A percentile compares a stretch with the other conserved stretches of the same genome.
Evolutionary conservation across 2,329 filamentous ascomycete genomes (phyloP).

Genomic region (Neurospora sp.): DNA sequence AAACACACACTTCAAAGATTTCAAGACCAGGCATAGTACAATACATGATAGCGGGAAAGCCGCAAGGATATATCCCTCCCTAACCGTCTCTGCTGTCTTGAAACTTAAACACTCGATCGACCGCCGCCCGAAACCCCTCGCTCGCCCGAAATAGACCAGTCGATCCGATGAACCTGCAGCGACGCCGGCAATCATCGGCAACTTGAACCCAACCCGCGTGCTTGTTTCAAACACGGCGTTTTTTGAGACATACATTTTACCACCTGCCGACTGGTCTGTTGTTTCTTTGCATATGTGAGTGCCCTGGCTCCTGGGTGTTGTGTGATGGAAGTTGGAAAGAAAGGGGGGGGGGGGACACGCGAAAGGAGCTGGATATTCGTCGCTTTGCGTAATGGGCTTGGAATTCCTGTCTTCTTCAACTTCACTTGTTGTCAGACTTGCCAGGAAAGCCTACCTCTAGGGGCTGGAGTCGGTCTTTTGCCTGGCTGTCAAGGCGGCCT

Average conservation of each 20-base stretch:
- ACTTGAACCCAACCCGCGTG: background rate
- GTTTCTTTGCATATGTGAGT: background rate
- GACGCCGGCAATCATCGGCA: background rate
- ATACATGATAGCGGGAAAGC: background rate
- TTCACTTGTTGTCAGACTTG: too few species aligned
- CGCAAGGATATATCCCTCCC: background rate
- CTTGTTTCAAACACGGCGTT: background rate
- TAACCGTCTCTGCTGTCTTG: background rate
- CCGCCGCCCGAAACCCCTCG: background rate
- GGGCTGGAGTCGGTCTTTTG: too few species aligned
- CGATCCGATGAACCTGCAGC: constrained; percentile 3
- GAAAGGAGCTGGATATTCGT: background rate
- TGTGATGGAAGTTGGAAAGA: background rate
- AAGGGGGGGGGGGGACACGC: background rate
- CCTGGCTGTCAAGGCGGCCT: background rate
- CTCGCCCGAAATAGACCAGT: background rate
- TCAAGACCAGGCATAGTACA: too few species aligned
- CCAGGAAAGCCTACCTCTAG: too few species aligned
- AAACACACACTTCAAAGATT: background rate
- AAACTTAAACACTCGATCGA: background rate
- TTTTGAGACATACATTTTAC: constrained; percentile 1
- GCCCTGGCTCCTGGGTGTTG: background rate
- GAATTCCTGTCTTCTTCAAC: background rate
- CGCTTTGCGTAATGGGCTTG: background rate
- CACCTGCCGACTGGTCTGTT: background rate